Conservation (phyloP, 1,139 yeast genomes). For the Sugiyamaella pinicola region DNA sequence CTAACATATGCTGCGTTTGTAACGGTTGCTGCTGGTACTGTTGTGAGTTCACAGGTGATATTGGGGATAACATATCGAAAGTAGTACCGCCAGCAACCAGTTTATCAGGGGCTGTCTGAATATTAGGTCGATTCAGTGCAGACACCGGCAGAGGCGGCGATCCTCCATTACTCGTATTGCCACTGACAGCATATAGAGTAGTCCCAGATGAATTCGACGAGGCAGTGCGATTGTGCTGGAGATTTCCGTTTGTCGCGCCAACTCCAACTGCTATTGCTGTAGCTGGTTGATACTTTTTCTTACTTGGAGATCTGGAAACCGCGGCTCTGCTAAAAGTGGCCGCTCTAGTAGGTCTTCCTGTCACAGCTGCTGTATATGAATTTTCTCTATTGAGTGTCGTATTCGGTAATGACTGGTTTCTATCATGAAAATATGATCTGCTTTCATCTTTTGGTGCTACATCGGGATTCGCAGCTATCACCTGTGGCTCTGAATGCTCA, state of each 20-base stretch:
- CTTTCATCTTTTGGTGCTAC: not conserved
- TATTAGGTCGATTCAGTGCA: not conserved
- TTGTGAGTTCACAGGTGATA: slow-evolving; percentile 2
- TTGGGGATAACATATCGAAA: slow-evolving; percentile 7
- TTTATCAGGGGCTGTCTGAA: slow-evolving; percentile 9
- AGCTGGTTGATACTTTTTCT: slow-evolving; percentile 5
- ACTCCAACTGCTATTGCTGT: not conserved
- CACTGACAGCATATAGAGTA: not conserved
- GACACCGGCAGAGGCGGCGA: slow-evolving; percentile 1
- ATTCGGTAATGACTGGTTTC: slow-evolving; percentile 39
- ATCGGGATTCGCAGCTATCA: not conserved
- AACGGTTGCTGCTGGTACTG: not conserved
- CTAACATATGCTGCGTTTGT: slow-evolving; percentile 3
- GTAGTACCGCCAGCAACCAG: not conserved
- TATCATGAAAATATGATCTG: slow-evolving; percentile 30
- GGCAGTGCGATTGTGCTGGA: slow-evolving; percentile 4
- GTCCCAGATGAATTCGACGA: not conserved
- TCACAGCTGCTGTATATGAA: slow-evolving; percentile 17
- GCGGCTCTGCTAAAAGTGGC: slow-evolving; percentile 34
- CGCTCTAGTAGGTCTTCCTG: slow-evolving; percentile 34
- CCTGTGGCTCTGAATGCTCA: not conserved
- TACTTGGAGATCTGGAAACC: slow-evolving; percentile 16
- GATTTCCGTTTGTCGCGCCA: not conserved
- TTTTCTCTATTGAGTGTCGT: slow-evolving; percentile 26
- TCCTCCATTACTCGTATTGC: slow-evolving; percentile 4